Evolutionary conservation across 176 grass and related monocot genomes (phyloP), one percentile per base, ranked within the genome.

Genomic region (Triticum monococcum): DNA sequence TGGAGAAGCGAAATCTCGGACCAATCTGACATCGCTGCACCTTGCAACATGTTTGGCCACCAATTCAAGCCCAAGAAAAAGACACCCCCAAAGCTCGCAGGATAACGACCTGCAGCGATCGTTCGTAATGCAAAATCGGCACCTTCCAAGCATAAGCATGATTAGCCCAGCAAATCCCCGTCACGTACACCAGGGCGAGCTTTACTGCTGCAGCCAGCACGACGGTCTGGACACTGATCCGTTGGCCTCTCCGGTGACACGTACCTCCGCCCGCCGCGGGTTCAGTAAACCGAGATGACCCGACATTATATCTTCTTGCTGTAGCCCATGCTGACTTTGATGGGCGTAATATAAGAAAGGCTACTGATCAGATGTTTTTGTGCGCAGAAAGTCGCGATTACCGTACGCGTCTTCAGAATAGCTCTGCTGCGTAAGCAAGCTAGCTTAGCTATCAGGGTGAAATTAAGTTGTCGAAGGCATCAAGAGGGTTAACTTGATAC

Each of bases 31-130:
- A 78, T 80, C 65, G 82, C 25, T 68, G 89, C 75, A 61, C 67
- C 35, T n/a, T 68, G 80, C 68, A 81, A 46, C 57, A 68, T 87
- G 91, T 83, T 87, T 87, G 91, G 88, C 33, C 84, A 92, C 87
- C 91, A 87, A 90, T 92, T 89, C 85, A 87, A 81, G n/a, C 87
- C 32, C 64, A 92, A 69, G 69, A 82, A 87, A 87, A 79, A 22
- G 84, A 84, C 63, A 1, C 64, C 10, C 46, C 71, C 37, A 63
- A 85, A 74, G 85, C 79, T 72, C 40, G 12, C 38, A 70, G 28
- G 79, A 86, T 24, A 90, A 33, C 84, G 35, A 87, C 85, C 67
- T 84, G 50, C 22, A 63, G 28, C 17, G 26, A 33, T 30, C 63
- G 5, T 2, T 37, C 16, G 5, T 87, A 79, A 60, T 86, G 75